Conservation (phyloP, 129 eudicot species). For the Artemisia annua region DNA sequence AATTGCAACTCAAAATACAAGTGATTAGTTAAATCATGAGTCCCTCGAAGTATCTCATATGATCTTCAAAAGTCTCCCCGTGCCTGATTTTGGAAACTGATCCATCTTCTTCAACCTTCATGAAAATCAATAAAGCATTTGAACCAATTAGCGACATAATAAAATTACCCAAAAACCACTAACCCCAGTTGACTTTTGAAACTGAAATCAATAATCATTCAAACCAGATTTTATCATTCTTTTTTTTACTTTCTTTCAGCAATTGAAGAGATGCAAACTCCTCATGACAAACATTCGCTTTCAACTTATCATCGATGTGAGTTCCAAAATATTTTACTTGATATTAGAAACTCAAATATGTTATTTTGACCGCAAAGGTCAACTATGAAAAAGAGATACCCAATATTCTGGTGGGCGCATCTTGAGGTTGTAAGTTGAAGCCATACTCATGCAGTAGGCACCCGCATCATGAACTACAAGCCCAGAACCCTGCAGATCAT, state of each 20-base stretch:
- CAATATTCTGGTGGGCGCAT: constrained; percentile 98
- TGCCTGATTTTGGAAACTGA: constrained; percentile 77
- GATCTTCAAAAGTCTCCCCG: constrained; percentile 95
- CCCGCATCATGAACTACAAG: constrained; percentile 98
- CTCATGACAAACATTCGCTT: neutral
- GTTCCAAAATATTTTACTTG: neutral
- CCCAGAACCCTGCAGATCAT: constrained; percentile 64
- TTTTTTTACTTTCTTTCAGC: neutral
- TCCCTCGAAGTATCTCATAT: constrained; percentile 77
- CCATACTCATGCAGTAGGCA: constrained; percentile 99
- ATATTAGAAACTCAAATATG: neutral
- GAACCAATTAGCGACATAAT: neutral
- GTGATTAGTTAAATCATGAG: constrained; percentile 26
- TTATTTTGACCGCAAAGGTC: constrained; percentile 11
- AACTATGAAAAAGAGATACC: constrained; percentile 45
- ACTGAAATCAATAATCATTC: neutral
- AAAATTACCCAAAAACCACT: neutral
- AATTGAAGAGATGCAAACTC: neutral
- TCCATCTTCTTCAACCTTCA: constrained; percentile 87
- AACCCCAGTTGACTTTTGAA: neutral
- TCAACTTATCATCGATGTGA: neutral
- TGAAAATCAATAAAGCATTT: neutral
- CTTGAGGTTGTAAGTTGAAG: constrained; percentile 91
- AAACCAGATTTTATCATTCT: neutral
- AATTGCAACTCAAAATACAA: neutral